A percentile compares a stretch with the other conserved stretches of the same genome.
Conservation (phyloP, 2,329 filamentous ascomycete species). For the Xylaria digitata region DNA sequence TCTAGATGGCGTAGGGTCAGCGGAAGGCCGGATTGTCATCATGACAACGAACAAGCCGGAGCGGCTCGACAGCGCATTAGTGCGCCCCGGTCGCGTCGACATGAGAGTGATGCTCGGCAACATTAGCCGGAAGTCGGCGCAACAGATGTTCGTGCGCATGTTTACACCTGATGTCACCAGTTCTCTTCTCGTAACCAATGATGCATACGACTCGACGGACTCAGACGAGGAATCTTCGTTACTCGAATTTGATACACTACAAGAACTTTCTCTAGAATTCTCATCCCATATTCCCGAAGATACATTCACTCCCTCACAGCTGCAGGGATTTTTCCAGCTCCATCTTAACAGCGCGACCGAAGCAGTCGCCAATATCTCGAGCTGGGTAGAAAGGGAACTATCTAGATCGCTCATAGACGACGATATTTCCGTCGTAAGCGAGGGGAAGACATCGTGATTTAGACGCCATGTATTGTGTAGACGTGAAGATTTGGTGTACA, state of each 20-base stretch:
- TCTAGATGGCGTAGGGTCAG: conserved; percentile 72
- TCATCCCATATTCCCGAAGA: conserved; percentile 49
- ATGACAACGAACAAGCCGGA: conserved; percentile 75
- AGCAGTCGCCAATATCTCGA: conserved; percentile 45
- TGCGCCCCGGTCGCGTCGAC: conserved; percentile 71
- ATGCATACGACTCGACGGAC: not conserved
- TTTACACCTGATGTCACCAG: conserved; percentile 46
- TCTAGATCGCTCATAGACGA: conserved; percentile 43
- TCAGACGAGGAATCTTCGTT: conserved; percentile 2
- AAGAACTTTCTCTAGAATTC: conserved; percentile 47
- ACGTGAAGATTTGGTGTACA: conserved; percentile 18
- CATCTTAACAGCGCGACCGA: conserved; percentile 49
- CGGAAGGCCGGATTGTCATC: conserved; percentile 72
- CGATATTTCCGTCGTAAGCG: conserved; percentile 47
- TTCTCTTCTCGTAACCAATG: conserved; percentile 17
- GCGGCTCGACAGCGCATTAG: conserved; percentile 67
- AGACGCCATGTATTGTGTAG: not conserved
- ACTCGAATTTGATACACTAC: conserved; percentile 32
- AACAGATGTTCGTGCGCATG: conserved; percentile 54
- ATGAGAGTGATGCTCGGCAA: conserved; percentile 62
- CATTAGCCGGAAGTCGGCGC: conserved; percentile 51
- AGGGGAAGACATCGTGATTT: conserved; percentile 35
- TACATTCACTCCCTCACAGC: conserved; percentile 52
- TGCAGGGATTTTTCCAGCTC: conserved; percentile 53
- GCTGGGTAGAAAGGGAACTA: conserved; percentile 49